Conservation (phyloP, 202 grass and related monocot genomes). For the Hordeum pubiflorum region DNA sequence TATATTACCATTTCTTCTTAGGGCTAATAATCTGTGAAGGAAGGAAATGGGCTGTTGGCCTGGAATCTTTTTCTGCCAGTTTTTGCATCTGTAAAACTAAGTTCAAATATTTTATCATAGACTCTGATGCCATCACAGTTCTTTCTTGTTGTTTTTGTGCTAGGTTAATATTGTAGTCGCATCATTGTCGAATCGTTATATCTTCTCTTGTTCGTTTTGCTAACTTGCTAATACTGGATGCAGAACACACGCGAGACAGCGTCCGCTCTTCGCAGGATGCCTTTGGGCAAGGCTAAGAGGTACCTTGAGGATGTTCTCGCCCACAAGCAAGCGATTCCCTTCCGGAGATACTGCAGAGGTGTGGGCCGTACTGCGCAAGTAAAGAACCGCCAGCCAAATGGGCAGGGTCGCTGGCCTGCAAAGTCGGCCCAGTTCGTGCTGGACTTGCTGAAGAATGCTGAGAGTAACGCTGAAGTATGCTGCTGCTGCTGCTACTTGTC, state of each 20-base stretch:
- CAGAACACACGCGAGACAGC: constrained; percentile 74
- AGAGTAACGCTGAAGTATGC: constrained; percentile 70
- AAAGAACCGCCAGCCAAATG: constrained; percentile 54
- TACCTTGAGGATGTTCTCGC: constrained; percentile 77
- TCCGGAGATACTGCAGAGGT: constrained; percentile 58
- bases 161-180: neutral
- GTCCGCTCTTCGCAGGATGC: constrained; percentile 36
- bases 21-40: neutral
- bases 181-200: neutral
- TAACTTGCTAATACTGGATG: neutral
- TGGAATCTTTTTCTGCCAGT: too few species aligned
- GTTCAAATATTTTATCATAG: too few species aligned
- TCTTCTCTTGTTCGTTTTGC: neutral
- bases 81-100: too few species aligned
- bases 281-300: constrained; percentile 54
- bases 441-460: constrained; percentile 74
- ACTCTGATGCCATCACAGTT: neutral
- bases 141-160: neutral
- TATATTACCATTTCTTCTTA: neutral
- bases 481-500: neutral
- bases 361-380: constrained; percentile 68
- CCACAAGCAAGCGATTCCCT: constrained; percentile 79
- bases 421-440: constrained; percentile 65
- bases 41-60: too few species aligned
- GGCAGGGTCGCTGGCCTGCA: constrained; percentile 63